These are phyloP conservation scores for Rhododendron ovatum DNA, from an alignment of 148 eudicot genomes.

Conservation along the genomic window DNA sequence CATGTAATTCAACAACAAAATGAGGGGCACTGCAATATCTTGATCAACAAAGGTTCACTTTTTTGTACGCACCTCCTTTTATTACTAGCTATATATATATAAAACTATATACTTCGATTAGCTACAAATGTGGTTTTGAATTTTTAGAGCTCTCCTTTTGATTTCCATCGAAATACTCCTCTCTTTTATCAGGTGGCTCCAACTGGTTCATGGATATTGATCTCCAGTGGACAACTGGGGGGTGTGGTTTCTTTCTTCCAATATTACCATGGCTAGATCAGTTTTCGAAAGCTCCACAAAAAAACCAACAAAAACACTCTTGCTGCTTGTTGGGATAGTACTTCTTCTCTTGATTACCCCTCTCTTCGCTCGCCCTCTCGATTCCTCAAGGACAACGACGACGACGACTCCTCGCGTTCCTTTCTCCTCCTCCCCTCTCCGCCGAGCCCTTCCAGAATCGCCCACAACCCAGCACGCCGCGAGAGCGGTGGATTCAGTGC, in stretches of 20 bases:
- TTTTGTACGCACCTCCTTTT: too few relatives aligned
- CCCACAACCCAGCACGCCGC: background rate
- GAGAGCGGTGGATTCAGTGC: background rate
- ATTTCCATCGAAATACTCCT: background rate
- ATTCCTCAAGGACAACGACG: background rate
- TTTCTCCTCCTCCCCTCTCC: background rate
- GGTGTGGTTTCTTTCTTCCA: slow-evolving; percentile 23
- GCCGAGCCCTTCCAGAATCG: slow-evolving; percentile 1
- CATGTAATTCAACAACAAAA: background rate
- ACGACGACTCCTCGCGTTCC: background rate
- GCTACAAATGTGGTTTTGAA: slow-evolving; percentile 11
- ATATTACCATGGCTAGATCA: slow-evolving; percentile 21
- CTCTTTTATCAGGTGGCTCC: slow-evolving; percentile 1
- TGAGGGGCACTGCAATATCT: background rate
- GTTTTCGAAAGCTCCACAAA: background rate
- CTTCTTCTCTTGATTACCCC: slow-evolving; percentile 15
- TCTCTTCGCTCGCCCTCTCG: slow-evolving; percentile 14
- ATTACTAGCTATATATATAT: background rate
- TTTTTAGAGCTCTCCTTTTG: background rate
- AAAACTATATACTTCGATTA: background rate
- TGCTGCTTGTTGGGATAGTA: slow-evolving; percentile 17
- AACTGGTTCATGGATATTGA: slow-evolving; percentile 42
- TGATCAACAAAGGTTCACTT: background rate
- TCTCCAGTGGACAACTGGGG: slow-evolving; percentile 30
- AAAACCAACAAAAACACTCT: background rate